Evolutionary conservation across 2,329 filamentous ascomycete genomes (phyloP), one percentile per base, ranked within the genome.

Genomic region (Hymenoscyphus fructigenus): DNA sequence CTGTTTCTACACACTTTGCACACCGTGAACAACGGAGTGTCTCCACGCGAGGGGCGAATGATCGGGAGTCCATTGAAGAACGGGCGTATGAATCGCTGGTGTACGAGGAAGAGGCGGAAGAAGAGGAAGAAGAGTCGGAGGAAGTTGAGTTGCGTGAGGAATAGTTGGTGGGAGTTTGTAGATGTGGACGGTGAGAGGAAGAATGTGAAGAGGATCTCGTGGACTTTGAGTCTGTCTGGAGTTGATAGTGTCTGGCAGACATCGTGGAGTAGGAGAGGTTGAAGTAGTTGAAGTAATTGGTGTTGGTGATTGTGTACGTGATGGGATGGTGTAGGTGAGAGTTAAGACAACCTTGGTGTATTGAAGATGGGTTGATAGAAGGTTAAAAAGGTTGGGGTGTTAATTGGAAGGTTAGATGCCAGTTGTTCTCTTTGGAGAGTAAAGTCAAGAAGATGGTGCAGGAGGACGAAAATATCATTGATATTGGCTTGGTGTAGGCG

Each of bases 11-110:
- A 62, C 83, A 81, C 65, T 83, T 82, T 53, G 84, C 82, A 74
- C 85, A 88, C 65, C 87, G 84, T 74, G 88, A 83, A 79, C 86
- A 89, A 70, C 86, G 85, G 69, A 89, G 78, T 36, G 85, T 79
- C 78, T 85, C 82, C 63, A 88, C 85, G 20, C 72, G 69, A 23
- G 73, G 70, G 3, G 28, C 20, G 23, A 41, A 58, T 61, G 65
- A 67, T 17, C 56, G 60, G 15, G 57, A 56, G 36, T 70, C 70
- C 65, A 70, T 66, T 2, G 66, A 68, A 38, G 66, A 67, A 28
- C 65, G 58, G 14, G 56, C 20, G 15, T 63, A 53, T 9, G 61
- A 34, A 23, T 55, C 59, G 50, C n/a, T 53, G 47, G 56, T 58
- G 56, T 67, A 66, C 23, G 67, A 68, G n/a, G 67, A 68, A 17